Conservation (phyloP, 2,329 filamentous ascomycete genomes). For the Hymenoscyphus linearis region DNA sequence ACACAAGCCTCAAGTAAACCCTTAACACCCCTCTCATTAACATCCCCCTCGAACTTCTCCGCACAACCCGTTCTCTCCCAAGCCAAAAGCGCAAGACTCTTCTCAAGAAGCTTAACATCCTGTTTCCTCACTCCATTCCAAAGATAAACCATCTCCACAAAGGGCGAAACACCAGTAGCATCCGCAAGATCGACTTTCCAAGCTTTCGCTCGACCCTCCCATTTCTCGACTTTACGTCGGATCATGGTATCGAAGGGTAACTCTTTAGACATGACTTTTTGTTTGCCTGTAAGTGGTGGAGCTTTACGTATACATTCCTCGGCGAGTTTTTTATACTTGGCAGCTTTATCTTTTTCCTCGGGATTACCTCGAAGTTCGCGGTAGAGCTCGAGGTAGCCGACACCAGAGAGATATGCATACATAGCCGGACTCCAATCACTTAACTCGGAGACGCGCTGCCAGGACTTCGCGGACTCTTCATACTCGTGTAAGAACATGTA, state of each 20-base stretch:
- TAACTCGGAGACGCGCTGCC: conserved; percentile 68
- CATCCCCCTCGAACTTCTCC: conserved; percentile 45
- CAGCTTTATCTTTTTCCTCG: conserved; percentile 42
- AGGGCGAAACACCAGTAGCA: conserved; percentile 72
- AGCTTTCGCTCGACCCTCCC: conserved; percentile 70
- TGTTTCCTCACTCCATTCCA: conserved; percentile 89
- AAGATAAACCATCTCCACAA: conserved; percentile 88
- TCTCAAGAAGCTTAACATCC: conserved; percentile 57
- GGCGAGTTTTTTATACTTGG: conserved; percentile 56
- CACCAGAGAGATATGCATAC: conserved; percentile 84
- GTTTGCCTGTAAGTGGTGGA: conserved; percentile 71
- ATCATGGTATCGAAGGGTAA: conserved; percentile 88
- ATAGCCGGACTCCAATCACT: conserved; percentile 89
- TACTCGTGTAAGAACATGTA: conserved; percentile 78
- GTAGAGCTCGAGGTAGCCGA: conserved; percentile 76
- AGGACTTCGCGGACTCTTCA: conserved; percentile 65
- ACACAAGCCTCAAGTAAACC: conserved; percentile 63
- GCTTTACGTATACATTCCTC: conserved; percentile 67
- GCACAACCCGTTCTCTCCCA: conserved; percentile 54
- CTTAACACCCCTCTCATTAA: conserved; percentile 59
- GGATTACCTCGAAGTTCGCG: conserved; percentile 46
- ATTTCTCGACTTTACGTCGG: conserved; percentile 77
- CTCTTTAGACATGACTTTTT: conserved; percentile 83
- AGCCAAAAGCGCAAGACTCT: conserved; percentile 55
- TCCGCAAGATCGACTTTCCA: conserved; percentile 68